Evolutionary conservation across 768 basidiomycete genomes (phyloP).

Genomic region (Amanita subjunquillea): DNA sequence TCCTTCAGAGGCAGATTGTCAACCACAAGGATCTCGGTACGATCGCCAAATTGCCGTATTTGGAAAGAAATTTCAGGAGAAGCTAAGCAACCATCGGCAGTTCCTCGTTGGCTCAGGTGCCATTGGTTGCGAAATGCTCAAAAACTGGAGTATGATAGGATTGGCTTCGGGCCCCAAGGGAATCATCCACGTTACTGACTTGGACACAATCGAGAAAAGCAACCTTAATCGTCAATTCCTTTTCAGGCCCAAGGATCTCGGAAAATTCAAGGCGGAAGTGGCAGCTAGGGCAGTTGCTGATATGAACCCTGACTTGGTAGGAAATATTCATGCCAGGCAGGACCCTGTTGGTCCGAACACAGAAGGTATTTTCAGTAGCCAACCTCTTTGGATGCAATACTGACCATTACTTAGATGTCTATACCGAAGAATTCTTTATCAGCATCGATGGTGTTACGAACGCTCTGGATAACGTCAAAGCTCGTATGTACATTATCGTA

Average conservation of each 20-base stretch:
- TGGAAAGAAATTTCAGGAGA: slow-evolving; percentile 86
- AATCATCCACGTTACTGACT: slow-evolving; percentile 85
- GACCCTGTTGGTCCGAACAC: slow-evolving; percentile 89
- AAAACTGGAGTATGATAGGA: slow-evolving; percentile 99
- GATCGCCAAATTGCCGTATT: slow-evolving; percentile 96
- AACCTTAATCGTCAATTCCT: slow-evolving; percentile 98
- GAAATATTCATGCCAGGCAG: slow-evolving; percentile 82
- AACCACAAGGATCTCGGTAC: slow-evolving; percentile 75
- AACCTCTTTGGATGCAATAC: slow-evolving; percentile 18
- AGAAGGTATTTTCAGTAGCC: slow-evolving; percentile 55
- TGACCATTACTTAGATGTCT: slow-evolving; percentile 63
- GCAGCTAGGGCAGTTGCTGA: slow-evolving; percentile 85
- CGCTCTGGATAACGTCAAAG: slow-evolving; percentile 93
- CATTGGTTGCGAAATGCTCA: slow-evolving; percentile 99
- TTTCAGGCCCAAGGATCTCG: slow-evolving; percentile 92
- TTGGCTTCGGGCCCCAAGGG: slow-evolving; percentile 73
- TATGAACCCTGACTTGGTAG: slow-evolving; percentile 89
- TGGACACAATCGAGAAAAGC: slow-evolving; percentile 99
- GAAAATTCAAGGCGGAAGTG: slow-evolving; percentile 95
- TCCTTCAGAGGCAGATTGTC: slow-evolving; percentile 77
- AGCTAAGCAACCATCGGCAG: slow-evolving; percentile 80
- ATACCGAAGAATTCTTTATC: slow-evolving; percentile 82
- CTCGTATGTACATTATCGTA: slow-evolving; percentile 51
- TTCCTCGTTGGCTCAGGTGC: slow-evolving; percentile 99
- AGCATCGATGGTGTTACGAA: slow-evolving; percentile 91